Percentiles rank a stretch among this genome's conserved stretches.
phyloP scores from a whole-genome alignment of 176 grass and related monocot species.

The Ananas comosus region DNA sequence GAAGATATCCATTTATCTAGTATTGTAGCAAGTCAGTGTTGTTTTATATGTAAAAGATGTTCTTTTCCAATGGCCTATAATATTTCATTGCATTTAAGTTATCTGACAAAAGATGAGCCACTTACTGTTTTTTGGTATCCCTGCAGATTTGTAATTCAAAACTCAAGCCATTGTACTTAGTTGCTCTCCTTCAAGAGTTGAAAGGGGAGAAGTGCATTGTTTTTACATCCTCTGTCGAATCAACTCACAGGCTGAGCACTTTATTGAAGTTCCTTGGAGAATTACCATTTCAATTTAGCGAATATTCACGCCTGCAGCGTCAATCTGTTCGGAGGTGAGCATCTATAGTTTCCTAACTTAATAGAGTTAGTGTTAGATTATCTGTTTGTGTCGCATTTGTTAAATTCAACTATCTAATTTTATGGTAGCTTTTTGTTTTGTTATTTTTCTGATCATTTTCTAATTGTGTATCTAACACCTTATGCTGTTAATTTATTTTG shows the following conservation, averaged over 20 bases:
- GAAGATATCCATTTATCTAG: neutral
- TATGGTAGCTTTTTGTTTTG: no score
- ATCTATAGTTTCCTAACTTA: neutral
- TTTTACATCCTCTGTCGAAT: slow-evolving; percentile 88
- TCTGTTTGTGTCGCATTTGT: no score
- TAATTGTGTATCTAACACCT: no score
- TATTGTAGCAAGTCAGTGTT: no score
- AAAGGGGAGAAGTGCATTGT: slow-evolving; percentile 72
- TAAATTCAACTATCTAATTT: no score
- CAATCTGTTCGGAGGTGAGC: slow-evolving; percentile 73
- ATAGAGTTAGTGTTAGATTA: no score
- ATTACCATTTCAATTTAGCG: slow-evolving; percentile 72
- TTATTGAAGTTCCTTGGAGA: slow-evolving; percentile 72
- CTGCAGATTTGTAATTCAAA: slow-evolving; percentile 82
- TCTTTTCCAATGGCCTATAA: neutral
- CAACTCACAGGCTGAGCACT: slow-evolving; percentile 77
- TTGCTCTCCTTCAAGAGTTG: slow-evolving; percentile 71
- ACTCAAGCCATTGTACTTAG: slow-evolving; percentile 69
- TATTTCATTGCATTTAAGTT: neutral
- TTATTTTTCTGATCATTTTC: no score
- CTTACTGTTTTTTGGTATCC: slow-evolving; percentile 11
- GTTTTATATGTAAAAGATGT: no score
- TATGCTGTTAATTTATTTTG: no score
- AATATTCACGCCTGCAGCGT: slow-evolving; percentile 83
- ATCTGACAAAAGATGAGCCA: neutral